phyloP scores from a whole-genome alignment of 495 filamentous ascomycete genomes.

The Penicilliopsis zonata region DNA sequence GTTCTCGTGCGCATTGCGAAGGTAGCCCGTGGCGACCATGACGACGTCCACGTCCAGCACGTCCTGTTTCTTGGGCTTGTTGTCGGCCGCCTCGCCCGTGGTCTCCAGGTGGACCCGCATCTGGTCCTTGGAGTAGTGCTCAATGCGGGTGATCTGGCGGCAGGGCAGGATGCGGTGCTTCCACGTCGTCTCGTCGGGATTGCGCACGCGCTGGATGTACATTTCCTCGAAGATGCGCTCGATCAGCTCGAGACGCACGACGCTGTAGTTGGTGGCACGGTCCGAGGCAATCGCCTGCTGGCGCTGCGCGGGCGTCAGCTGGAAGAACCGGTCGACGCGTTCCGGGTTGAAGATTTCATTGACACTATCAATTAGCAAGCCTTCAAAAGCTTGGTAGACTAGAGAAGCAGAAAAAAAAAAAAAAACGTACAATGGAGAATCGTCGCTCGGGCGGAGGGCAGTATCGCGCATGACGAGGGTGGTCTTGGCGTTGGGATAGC shows the following conservation, averaged over 20 bases:
- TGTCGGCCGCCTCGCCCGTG: constrained; percentile 12
- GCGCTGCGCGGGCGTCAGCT: constrained; percentile 48
- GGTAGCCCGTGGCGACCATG: constrained; percentile 83
- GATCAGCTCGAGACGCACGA: constrained; percentile 77
- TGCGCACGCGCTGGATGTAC: constrained; percentile 70
- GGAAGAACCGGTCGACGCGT: constrained; percentile 62
- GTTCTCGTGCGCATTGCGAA: constrained; percentile 63
- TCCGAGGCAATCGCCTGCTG: constrained; percentile 49
- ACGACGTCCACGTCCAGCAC: constrained; percentile 64
- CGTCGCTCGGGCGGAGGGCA: constrained; percentile 81
- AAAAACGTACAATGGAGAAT: constrained; percentile 83
- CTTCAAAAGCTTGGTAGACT: not conserved
- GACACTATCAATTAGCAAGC: constrained; percentile 47
- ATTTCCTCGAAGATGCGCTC: constrained; percentile 75
- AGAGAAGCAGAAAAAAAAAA: constrained; percentile 1
- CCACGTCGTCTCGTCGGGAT: constrained; percentile 60
- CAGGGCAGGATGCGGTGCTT: constrained; percentile 64
- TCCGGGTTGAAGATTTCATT: constrained; percentile 94
- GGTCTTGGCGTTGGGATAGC: constrained; percentile 71
- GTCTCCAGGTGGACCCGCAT: constrained; percentile 25
- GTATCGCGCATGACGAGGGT: constrained; percentile 64
- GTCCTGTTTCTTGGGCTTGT: constrained; percentile 41
- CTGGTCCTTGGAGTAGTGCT: constrained; percentile 33
- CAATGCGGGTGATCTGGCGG: constrained; percentile 47
- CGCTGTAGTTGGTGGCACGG: constrained; percentile 82